Percentiles rank a stretch among this genome's conserved stretches.
phyloP scores from a whole-genome alignment of 306 rosid genomes.

The Phaseolus lunatus region DNA sequence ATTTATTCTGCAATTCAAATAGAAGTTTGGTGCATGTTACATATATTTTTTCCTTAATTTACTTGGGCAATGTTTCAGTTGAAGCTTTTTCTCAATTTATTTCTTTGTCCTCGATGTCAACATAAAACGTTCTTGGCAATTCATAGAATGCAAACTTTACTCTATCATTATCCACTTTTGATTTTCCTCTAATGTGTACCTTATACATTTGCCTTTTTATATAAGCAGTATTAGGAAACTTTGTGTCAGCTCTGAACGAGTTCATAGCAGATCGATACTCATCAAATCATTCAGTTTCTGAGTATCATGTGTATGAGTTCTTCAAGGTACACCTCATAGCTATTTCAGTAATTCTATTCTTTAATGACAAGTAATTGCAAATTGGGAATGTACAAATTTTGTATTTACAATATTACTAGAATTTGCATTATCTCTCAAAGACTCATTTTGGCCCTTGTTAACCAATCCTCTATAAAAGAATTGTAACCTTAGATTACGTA shows the following conservation, averaged over 20 bases:
- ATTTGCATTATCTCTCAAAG: conserved; percentile 11
- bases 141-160: neutral
- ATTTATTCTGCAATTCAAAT: neutral
- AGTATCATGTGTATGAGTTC: conserved; percentile 93
- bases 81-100: neutral
- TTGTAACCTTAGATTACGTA: neutral
- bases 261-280: conserved; percentile 83
- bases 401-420: neutral
- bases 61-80: neutral
- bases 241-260: conserved; percentile 83
- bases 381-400: conserved; percentile 14
- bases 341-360: conserved; percentile 11
- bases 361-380: conserved; percentile 11
- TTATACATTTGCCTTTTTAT: conserved; percentile 34
- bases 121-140: neutral
- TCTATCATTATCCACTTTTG: conserved; percentile 6
- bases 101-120: neutral
- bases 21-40: conserved; percentile 5
- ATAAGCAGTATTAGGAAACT: conserved; percentile 78
- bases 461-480: neutral
- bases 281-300: conserved; percentile 72
- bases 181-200: conserved; percentile 5
- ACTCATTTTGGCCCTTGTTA: neutral
- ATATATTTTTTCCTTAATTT: conserved; percentile 10
- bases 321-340: conserved; percentile 66